phyloP scores from a whole-genome alignment of 75 land plant species.

The Gnetum montanum region DNA sequence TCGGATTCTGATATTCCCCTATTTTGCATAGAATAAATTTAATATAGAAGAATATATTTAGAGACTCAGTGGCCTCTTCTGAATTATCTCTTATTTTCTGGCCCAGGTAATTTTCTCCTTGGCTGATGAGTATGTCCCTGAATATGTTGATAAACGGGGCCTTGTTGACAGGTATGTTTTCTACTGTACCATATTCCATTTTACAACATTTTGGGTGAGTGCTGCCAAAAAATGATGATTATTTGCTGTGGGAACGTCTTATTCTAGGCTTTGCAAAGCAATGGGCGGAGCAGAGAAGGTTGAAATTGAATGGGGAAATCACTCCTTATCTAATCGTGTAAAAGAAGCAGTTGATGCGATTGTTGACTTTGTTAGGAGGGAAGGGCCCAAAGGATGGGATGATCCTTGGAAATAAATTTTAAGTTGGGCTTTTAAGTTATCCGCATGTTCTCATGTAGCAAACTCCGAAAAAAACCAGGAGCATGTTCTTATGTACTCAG shows the following conservation, averaged over 20 bases:
- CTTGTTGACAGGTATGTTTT: slow-evolving; percentile 62
- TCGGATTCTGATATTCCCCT: too few species aligned
- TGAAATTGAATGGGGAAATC: slow-evolving; percentile 90
- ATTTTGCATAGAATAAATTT: too few species aligned
- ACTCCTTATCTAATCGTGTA: slow-evolving; percentile 85
- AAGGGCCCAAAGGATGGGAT: slow-evolving; percentile 97
- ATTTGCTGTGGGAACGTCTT: too few species aligned
- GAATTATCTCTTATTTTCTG: too few species aligned
- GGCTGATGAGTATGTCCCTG: slow-evolving; percentile 98
- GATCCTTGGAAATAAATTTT: slow-evolving; percentile 74
- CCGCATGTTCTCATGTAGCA: too few species aligned
- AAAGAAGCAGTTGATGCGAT: slow-evolving; percentile 82
- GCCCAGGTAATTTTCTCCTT: slow-evolving; percentile 97
- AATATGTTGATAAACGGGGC: slow-evolving; percentile 84
- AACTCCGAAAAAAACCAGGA: too few species aligned
- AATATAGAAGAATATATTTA: too few species aligned
- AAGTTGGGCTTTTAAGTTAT: not conserved
- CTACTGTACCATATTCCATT: slow-evolving; percentile 1
- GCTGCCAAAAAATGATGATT: too few species aligned
- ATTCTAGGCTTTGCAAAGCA: slow-evolving; percentile 80
- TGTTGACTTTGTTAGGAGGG: slow-evolving; percentile 73
- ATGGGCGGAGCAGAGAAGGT: slow-evolving; percentile 98
- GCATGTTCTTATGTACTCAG: too few species aligned
- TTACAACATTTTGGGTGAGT: too few species aligned
- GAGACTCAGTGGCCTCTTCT: too few species aligned